Evolutionary conservation across 257 asterid genomes (phyloP).

Genomic region (Penstemon newberryi): DNA sequence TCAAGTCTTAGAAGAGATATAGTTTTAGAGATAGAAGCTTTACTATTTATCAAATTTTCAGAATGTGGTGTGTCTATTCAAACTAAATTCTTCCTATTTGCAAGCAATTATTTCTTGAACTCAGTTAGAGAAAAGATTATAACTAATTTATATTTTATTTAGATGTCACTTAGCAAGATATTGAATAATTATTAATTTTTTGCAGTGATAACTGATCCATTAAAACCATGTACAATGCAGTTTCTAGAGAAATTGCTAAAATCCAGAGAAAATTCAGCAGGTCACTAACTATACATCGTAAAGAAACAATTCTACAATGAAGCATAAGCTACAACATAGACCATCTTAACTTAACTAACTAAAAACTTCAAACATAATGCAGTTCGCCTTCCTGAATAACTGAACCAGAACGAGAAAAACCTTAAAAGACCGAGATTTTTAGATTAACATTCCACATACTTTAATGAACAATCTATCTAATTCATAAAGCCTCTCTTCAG

Average conservation of each 20-base stretch:
- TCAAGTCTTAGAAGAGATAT: slow-evolving; percentile 12
- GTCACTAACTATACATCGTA: neutral
- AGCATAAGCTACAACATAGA: neutral
- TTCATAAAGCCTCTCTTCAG: too few species aligned
- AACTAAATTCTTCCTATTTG: slow-evolving; percentile 13
- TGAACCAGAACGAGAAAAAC: slow-evolving; percentile 10
- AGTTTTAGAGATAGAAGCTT: neutral
- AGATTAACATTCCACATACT: neutral
- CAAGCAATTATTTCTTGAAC: neutral
- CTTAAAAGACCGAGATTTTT: neutral
- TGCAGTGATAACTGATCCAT: slow-evolving; percentile 5
- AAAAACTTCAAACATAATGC: neutral
- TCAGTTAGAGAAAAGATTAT: slow-evolving; percentile 16
- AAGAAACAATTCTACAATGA: neutral
- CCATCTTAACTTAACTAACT: slow-evolving; percentile 29
- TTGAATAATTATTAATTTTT: slow-evolving; percentile 6
- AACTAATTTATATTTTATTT: neutral
- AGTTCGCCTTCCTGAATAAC: neutral
- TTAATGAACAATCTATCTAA: too few species aligned
- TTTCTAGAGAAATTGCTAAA: neutral
- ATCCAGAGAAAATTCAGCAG: slow-evolving; percentile 7
- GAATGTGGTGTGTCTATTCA: neutral
- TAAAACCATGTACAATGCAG: neutral
- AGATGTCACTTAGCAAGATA: slow-evolving; percentile 9
- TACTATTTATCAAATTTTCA: too few species aligned